Base-by-base conservation (phyloP, 129 eudicot genomes). In the Rutidosis leptorrhynchoides region DNA sequence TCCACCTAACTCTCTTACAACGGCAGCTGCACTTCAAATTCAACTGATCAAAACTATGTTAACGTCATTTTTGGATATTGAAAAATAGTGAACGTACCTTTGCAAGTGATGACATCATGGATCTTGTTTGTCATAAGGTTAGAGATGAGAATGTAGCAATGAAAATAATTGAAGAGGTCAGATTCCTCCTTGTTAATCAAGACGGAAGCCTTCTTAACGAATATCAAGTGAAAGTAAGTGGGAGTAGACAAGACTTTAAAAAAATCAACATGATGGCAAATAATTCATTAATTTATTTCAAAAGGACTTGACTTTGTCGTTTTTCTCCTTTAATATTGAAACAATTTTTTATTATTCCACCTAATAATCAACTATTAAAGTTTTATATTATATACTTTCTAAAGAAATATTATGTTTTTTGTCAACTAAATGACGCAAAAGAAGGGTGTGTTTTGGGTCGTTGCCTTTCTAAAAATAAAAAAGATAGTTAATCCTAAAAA, bases 11-110 rank as follows among this genome's bases (percentile, higher is more conserved):
- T 81, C 67, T 33, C 77, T 24, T n/a, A 81, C 64, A 40, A 84
- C 90, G 2, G 90, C 86, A 22, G 90, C 90, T 84, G 81, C 81
- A 80, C n/a, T 33, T 10, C 68, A 33, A 11, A 12, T 27, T 57
- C 48, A 28, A 55, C 30, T 28, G 43, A 22, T n/a, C 17, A 2
- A 26, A 45, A 56, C 26, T 14, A 25, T 21, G 46, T 20, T 27
- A 29, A 55, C 5, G 17, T n/a, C 9, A 29, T 40, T 25, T 56
- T 43, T 9, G 43, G 2, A 28, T 15, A 43, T 20, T 3, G 3
- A 29, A 43, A 49, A 59, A 20, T 19, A 57, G 30, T 33, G 20
- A 19, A 45, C 14, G 22, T 46, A 74, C 79, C 79, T 74, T 66
- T 74, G 45, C 79, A 74, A 58, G 73, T 74, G 16, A 74, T 66